Base-by-base conservation (phyloP, 1,284 basidiomycete species). In the Naganishia sp. region DNA sequence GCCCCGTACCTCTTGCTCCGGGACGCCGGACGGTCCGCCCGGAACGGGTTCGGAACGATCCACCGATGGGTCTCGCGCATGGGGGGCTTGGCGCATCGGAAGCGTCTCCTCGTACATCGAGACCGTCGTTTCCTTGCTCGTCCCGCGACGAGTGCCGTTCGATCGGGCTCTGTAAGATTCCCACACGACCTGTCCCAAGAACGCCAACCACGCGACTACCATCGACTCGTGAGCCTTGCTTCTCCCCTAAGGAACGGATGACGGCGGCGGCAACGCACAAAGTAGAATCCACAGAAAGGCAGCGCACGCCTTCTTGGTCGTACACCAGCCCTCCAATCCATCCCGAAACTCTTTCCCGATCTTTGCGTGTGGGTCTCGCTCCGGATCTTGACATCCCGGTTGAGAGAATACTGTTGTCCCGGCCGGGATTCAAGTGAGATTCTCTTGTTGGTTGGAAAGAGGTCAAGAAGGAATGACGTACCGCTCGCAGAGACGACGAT, bases 291-390 rank as follows among this genome's bases (percentile, higher is more conserved):
- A 94, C 75, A 92, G 88, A 79, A 95, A 94, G 63, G 93, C 85
- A 7, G 86, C 85, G 0, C 85, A 89, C 3, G 92, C 92, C 74
- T 91, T 92, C 81, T 94, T 94, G 7, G 92, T 94, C 69, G 83
- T 86, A 78, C 92, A 95, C 89, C 90, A 94, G 0, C 88, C 86
- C 13, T 83, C 77, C 6, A 95, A 81, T 7, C 82, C 90, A 13
- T 83, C 82, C 72, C 84, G 85, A 77, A 88, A 95, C 64, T 80
- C 83, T 56, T 87, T 83, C 10, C 90, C 90, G n/a, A 85, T 83
- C 18, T n/a, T 82, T 2, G 86, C 84, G 74, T 90, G 82, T 1
- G 90, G 90, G 71, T 91, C 90, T 13, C 88, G 84, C 56, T 82
- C 81, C 0, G 89, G 77, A 71, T 94, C 83, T 79, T 94, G 94